Conservation (phyloP, 1,139 yeast genomes). For the Citeromyces hawaiiensis region DNA sequence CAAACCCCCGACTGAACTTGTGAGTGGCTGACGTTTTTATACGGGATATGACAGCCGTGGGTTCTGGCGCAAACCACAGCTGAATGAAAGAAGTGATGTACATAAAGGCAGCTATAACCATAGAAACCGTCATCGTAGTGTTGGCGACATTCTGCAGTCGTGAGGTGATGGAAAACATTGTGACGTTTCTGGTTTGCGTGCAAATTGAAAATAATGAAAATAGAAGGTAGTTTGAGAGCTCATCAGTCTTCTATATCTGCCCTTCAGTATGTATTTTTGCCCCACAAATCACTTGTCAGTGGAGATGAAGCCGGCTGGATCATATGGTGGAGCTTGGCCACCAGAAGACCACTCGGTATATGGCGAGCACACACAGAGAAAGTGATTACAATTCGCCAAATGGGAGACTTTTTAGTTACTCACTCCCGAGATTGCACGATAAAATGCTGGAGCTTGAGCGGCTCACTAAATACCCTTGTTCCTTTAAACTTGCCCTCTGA, state of each 20-base stretch:
- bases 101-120: slow-evolving; percentile 30
- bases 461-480: slow-evolving; percentile 3
- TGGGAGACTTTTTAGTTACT: slow-evolving; percentile 28
- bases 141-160: slow-evolving; percentile 43
- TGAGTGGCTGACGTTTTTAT: slow-evolving; percentile 19
- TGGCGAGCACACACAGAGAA: slow-evolving; percentile 38
- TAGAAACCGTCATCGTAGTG: slow-evolving; percentile 39
- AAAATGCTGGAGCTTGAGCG: slow-evolving; percentile 29
- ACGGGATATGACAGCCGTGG: too few relatives aligned
- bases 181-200: background rate
- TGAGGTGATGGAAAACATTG: slow-evolving; percentile 29
- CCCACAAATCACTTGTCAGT: slow-evolving; percentile 16
- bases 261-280: background rate
- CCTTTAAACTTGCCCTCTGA: slow-evolving; percentile 3
- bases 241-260: too few relatives aligned
- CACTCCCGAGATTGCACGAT: slow-evolving; percentile 43
- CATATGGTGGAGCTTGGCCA: slow-evolving; percentile 35
- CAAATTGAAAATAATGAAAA: too few relatives aligned
- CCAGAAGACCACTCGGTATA: slow-evolving; percentile 25
- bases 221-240: too few relatives aligned
- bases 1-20: slow-evolving; percentile 60
- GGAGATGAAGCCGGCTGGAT: slow-evolving; percentile 35
- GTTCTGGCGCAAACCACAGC: slow-evolving; percentile 17
- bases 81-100: slow-evolving; percentile 35
- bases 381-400: slow-evolving; percentile 27